A percentile compares a stretch with the other conserved stretches of the same genome.
phyloP scores from a whole-genome alignment of 768 basidiomycete genomes.

The Boletus sp. region DNA sequence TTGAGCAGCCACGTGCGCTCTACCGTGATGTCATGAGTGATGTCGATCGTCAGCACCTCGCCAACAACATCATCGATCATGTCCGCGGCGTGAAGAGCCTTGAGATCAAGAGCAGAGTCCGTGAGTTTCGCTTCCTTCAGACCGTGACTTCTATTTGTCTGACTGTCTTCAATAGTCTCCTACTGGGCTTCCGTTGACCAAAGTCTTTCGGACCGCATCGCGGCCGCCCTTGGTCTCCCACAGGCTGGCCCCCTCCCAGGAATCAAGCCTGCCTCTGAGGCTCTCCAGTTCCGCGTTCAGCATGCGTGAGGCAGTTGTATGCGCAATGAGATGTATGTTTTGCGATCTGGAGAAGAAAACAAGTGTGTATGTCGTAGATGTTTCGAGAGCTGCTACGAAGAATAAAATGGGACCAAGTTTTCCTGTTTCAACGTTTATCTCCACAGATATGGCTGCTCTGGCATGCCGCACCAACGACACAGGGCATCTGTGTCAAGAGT shows the following conservation, averaged over 20 bases:
- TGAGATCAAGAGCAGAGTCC: slow-evolving; percentile 59
- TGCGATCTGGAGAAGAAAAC: neutral
- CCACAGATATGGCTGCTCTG: too few species aligned
- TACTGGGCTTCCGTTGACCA: slow-evolving; percentile 82
- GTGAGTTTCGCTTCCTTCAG: slow-evolving; percentile 41
- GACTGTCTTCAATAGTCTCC: slow-evolving; percentile 45
- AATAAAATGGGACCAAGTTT: neutral
- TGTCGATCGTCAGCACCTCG: slow-evolving; percentile 55
- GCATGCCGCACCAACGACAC: too few species aligned
- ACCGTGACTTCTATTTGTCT: neutral
- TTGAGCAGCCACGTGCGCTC: slow-evolving; percentile 76
- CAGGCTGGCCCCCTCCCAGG: slow-evolving; percentile 51
- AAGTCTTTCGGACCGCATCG: slow-evolving; percentile 71
- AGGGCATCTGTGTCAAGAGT: too few species aligned
- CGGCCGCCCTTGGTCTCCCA: slow-evolving; percentile 65
- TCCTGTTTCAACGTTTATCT: too few species aligned
- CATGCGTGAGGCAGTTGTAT: slow-evolving; percentile 1
- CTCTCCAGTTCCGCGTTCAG: slow-evolving; percentile 46
- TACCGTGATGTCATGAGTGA: slow-evolving; percentile 70
- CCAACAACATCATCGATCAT: slow-evolving; percentile 66
- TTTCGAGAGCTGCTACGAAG: neutral
- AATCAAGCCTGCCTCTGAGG: slow-evolving; percentile 57
- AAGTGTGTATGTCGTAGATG: slow-evolving; percentile 5
- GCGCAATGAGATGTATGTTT: neutral
- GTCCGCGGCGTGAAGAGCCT: slow-evolving; percentile 58